Conservation (phyloP, 1,284 basidiomycete species). For the Grifola frondosa region DNA sequence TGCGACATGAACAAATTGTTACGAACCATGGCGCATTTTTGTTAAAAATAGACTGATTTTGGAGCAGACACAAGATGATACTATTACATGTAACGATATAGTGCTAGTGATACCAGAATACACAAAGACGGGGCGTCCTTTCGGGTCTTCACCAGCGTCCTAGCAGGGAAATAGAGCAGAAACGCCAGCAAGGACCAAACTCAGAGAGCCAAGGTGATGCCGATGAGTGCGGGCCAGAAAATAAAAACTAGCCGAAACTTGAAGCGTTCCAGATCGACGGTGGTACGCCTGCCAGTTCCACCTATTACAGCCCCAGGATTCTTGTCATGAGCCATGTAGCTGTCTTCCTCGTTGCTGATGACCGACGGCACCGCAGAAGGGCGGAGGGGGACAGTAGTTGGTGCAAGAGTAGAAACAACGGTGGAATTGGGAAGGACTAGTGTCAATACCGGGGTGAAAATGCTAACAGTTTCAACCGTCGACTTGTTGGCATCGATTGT, state of each 20-base stretch:
- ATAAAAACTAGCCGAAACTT: slow-evolving; percentile 54
- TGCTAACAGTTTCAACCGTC: slow-evolving; percentile 8
- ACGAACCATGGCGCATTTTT: no score
- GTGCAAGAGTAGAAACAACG: slow-evolving; percentile 17
- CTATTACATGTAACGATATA: no score
- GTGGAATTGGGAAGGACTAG: slow-evolving; percentile 26
- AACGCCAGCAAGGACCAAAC: no score
- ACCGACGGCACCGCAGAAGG: slow-evolving; percentile 19
- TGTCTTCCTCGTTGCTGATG: slow-evolving; percentile 3
- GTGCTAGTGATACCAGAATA: no score
- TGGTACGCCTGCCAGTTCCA: slow-evolving; percentile 19
- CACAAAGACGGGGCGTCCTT: no score
- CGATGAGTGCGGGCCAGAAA: slow-evolving; percentile 57
- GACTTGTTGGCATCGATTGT: slow-evolving; percentile 11
- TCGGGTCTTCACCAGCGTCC: no score
- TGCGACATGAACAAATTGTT: no score
- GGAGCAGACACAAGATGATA: no score
- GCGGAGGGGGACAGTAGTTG: slow-evolving; percentile 15
- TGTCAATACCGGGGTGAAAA: slow-evolving; percentile 23
- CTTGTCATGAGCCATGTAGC: slow-evolving; percentile 9
- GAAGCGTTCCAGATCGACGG: slow-evolving; percentile 42
- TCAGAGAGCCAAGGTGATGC: slow-evolving; percentile 48
- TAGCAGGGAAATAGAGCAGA: no score
- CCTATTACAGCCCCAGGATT: no score
- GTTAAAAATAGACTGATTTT: no score